Conservation (phyloP, 2,329 filamentous ascomycete genomes). For the Orbilia ellipsospora region DNA sequence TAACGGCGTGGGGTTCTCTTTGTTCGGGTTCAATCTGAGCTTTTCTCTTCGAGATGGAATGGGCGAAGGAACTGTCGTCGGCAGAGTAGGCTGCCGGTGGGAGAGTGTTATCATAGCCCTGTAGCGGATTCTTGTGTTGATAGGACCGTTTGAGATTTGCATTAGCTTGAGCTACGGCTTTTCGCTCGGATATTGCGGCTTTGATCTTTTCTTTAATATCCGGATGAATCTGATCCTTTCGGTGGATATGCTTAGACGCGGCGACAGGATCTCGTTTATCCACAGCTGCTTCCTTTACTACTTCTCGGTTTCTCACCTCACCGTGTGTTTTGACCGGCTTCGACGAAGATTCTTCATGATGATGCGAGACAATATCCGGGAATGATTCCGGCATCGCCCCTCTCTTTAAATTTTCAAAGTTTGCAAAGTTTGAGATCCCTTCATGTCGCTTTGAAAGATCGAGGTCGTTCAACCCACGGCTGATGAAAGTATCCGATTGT, state of each 20-base stretch:
- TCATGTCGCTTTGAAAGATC: no score
- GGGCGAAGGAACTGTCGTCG: constrained; percentile 50
- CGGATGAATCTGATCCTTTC: background rate
- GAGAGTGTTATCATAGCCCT: constrained; percentile 31
- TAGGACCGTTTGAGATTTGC: constrained; percentile 22
- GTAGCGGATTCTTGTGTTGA: constrained; percentile 19
- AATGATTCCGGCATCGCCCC: no score
- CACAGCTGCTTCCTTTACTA: background rate
- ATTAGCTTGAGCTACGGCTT: background rate
- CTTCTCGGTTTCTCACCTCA: no score
- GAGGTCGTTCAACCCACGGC: no score
- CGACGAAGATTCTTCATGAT: no score
- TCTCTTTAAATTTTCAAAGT: no score
- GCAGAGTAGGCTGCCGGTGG: constrained; percentile 35
- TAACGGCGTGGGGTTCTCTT: background rate
- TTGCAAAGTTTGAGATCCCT: no score
- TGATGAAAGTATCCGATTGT: no score
- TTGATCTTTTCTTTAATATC: constrained; percentile 30
- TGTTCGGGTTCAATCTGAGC: no score
- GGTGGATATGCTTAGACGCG: no score
- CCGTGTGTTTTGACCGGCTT: no score
- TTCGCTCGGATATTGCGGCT: background rate
- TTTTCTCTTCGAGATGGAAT: constrained; percentile 12
- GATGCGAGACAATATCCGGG: no score
- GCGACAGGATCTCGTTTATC: constrained; percentile 8